Conservation (phyloP, 176 grass and related monocot genomes). For the Alopecurus myosuroides region DNA sequence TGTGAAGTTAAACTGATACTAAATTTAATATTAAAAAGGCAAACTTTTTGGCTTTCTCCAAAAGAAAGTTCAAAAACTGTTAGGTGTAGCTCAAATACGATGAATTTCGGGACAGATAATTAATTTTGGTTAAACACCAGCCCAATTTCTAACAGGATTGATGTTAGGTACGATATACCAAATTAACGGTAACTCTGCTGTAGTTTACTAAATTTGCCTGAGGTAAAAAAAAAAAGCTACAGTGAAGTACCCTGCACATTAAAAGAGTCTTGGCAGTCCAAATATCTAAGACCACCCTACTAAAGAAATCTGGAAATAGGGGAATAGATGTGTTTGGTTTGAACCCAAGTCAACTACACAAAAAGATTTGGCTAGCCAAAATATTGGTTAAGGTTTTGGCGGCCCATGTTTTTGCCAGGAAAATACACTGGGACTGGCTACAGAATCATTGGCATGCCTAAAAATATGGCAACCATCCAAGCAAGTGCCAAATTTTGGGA, state of each 20-base stretch:
- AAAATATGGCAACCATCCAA: neutral
- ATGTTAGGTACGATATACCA: neutral
- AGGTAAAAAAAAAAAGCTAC: neutral
- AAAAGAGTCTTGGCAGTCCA: neutral
- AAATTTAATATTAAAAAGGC: neutral
- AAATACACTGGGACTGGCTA: neutral
- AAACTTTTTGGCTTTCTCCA: neutral
- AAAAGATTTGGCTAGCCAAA: neutral
- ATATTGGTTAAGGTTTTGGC: neutral
- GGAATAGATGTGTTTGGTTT: neutral
- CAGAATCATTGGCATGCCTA: neutral
- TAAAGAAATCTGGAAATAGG: neutral
- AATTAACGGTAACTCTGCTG: neutral
- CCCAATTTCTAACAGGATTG: neutral
- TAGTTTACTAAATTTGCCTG: neutral
- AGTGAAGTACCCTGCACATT: neutral
- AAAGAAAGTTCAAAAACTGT: neutral
- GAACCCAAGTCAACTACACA: neutral
- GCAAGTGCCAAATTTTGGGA: neutral
- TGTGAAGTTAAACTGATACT: neutral
- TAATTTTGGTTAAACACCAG: neutral
- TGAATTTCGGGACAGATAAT: neutral
- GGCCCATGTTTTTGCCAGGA: neutral
- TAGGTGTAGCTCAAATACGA: neutral
- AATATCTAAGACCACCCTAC: neutral